Evolutionary conservation across 225 moss, liverwort and hornwort genomes (phyloP).

Genomic region (Sphagnum tenellum): DNA sequence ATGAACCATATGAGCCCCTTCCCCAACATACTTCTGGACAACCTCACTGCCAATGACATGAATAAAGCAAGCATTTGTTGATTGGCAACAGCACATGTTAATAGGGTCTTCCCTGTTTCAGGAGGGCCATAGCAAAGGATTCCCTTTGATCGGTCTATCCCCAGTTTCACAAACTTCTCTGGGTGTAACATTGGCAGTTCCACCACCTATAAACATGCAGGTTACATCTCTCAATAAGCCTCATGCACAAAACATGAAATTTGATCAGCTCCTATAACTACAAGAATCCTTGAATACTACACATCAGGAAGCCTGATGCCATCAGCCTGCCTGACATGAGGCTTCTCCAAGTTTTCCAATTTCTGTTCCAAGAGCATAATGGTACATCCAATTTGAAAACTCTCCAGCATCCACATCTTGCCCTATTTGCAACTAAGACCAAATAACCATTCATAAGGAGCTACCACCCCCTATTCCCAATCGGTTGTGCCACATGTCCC

Average conservation of each 20-base stretch:
- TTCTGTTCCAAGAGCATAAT: too few relatives aligned
- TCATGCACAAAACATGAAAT: too few relatives aligned
- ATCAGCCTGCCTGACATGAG: too few relatives aligned
- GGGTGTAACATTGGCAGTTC: constrained; percentile 53
- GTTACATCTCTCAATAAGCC: not conserved
- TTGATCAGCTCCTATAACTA: too few relatives aligned
- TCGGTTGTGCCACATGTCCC: too few relatives aligned
- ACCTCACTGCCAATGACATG: constrained; percentile 52
- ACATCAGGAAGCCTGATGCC: too few relatives aligned
- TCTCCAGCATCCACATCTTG: too few relatives aligned
- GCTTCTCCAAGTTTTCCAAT: too few relatives aligned
- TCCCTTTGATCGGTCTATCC: constrained; percentile 51
- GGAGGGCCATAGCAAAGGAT: constrained; percentile 52
- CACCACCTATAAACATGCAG: constrained; percentile 23
- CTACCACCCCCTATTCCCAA: too few relatives aligned
- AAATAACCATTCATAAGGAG: too few relatives aligned
- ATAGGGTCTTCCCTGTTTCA: constrained; percentile 47
- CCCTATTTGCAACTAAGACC: too few relatives aligned
- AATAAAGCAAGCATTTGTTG: constrained; percentile 59
- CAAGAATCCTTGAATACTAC: not conserved
- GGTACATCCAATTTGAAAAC: too few relatives aligned
- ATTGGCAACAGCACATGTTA: constrained; percentile 51
- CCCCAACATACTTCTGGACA: constrained; percentile 52
- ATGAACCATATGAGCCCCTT: constrained; percentile 50
- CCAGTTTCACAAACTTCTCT: constrained; percentile 54